phyloP scores from a whole-genome alignment of 1,284 basidiomycete genomes.

The Cutaneotrichosporon cutaneum region DNA sequence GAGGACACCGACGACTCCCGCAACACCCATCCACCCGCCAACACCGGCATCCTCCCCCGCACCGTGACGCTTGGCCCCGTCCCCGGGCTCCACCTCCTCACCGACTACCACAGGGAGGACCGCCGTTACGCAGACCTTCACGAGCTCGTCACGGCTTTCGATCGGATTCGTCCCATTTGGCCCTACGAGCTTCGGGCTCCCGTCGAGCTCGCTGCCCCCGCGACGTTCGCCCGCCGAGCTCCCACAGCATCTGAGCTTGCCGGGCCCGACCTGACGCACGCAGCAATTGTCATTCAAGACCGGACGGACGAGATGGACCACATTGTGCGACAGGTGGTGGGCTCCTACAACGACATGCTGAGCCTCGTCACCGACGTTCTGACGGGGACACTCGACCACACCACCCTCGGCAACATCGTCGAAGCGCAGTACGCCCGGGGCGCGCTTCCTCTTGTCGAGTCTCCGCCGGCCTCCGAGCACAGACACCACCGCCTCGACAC shows the following conservation, averaged over 20 bases:
- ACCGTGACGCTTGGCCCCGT: neutral
- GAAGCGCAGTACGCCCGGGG: too few species aligned
- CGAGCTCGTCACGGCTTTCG: neutral
- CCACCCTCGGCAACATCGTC: too few species aligned
- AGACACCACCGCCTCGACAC: too few species aligned
- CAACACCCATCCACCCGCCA: neutral
- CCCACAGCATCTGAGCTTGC: neutral
- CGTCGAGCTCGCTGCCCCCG: neutral
- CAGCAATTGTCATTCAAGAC: neutral
- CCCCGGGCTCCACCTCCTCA: neutral
- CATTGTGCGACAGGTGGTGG: neutral
- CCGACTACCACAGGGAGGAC: neutral
- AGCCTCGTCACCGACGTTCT: neutral
- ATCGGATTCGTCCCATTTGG: neutral
- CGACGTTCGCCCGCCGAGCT: neutral
- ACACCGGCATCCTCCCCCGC: neutral
- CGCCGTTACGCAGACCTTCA: neutral
- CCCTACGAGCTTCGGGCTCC: neutral
- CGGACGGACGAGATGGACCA: neutral
- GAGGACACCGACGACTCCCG: too few species aligned
- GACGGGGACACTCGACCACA: neutral
- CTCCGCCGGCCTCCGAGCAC: too few species aligned
- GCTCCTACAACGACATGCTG: neutral
- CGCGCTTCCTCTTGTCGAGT: too few species aligned
- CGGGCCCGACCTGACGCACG: neutral